These are phyloP conservation scores for Coniella lustricola DNA, from an alignment of 2,329 filamentous ascomycete species.

Conservation along the genomic window DNA sequence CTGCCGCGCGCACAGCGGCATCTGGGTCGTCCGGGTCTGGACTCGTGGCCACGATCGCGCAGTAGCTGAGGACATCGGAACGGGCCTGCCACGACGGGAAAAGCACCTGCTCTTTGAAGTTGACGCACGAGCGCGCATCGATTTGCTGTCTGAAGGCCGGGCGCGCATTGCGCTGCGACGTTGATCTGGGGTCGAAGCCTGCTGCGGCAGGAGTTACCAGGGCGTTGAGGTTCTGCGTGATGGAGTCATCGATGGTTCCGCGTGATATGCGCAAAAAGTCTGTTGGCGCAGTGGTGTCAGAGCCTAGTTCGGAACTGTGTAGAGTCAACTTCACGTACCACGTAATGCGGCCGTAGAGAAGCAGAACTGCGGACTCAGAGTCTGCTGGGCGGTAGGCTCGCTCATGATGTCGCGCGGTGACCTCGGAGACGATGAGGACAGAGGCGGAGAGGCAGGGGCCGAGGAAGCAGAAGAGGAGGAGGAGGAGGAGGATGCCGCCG, in stretches of 20 bases:
- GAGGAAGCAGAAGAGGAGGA: constrained; percentile 31
- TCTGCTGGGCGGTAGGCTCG: constrained; percentile 38
- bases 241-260: constrained; percentile 82
- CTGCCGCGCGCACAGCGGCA: constrained; percentile 58
- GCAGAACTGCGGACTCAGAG: constrained; percentile 67
- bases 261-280: constrained; percentile 89
- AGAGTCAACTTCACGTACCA: constrained; percentile 47
- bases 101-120: constrained; percentile 70
- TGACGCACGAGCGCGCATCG: constrained; percentile 54
- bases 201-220: constrained; percentile 65
- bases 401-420: constrained; percentile 35
- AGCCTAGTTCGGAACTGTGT: too few relatives aligned
- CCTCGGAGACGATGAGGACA: background rate
- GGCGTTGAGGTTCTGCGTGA: constrained; percentile 87
- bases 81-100: constrained; percentile 86
- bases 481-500: constrained; percentile 29
- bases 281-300: constrained; percentile 35
- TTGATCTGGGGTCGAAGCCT: constrained; percentile 76
- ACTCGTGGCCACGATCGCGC: constrained; percentile 76
- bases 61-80: constrained; percentile 81
- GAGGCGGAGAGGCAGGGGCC: constrained; percentile 21
- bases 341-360: constrained; percentile 62
- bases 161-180: constrained; percentile 52
- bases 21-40: constrained; percentile 85
- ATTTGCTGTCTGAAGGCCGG: constrained; percentile 46